A percentile compares a stretch with the other conserved stretches of the same genome.
phyloP scores from a whole-genome alignment of 2,329 filamentous ascomycete species.

The Fusarium sp. region DNA sequence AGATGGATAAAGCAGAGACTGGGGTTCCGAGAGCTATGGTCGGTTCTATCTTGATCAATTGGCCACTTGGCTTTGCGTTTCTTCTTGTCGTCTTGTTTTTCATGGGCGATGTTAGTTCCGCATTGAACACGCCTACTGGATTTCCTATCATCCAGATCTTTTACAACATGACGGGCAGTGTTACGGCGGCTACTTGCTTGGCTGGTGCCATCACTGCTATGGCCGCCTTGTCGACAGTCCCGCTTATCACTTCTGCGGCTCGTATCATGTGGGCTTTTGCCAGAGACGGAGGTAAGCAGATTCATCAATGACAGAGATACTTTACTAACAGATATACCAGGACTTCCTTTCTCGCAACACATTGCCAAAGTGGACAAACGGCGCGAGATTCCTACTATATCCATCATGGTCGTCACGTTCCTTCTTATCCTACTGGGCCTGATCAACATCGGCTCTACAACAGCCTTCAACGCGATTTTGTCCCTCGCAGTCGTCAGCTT shows the following conservation, averaged over 20 bases:
- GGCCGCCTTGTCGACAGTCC: constrained; percentile 25
- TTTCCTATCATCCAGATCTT: constrained; percentile 38
- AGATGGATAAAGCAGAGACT: constrained; percentile 28
- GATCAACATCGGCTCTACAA: constrained; percentile 40
- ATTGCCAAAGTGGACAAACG: constrained; percentile 20
- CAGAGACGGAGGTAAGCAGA: constrained; percentile 21
- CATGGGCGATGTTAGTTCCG: constrained; percentile 24
- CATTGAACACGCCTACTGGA: constrained; percentile 13
- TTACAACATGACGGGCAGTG: constrained; percentile 10
- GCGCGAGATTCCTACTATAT: constrained; percentile 20
- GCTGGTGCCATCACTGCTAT: constrained; percentile 12
- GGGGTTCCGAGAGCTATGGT: constrained; percentile 33
- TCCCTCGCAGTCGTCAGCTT: constrained; percentile 30
- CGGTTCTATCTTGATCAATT: constrained; percentile 19
- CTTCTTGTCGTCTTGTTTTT: constrained; percentile 26
- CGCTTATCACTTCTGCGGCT: constrained; percentile 27
- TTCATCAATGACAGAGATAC: fast-evolving
- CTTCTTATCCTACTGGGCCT: constrained; percentile 33
- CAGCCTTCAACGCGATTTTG: constrained; percentile 36
- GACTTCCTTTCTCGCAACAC: constrained; percentile 23
- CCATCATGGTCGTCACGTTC: constrained; percentile 2
- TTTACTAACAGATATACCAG: background rate
- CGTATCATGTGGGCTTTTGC: constrained; percentile 39
- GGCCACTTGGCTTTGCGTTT: constrained; percentile 24
- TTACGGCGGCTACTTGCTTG: background rate